phyloP scores from a whole-genome alignment of 176 grass and related monocot genomes.

The Carex cristatella region DNA sequence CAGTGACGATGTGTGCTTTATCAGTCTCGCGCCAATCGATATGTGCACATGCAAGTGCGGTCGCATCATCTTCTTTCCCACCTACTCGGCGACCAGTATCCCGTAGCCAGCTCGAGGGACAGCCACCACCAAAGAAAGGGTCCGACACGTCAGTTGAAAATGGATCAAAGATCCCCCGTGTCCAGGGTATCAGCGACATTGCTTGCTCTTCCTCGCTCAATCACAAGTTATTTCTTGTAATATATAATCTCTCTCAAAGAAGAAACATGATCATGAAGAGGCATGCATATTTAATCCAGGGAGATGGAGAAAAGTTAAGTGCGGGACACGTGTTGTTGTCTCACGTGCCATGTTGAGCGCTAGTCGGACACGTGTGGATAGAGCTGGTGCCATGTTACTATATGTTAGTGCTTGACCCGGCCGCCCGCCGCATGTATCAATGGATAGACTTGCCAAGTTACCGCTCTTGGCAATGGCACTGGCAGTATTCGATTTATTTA shows the following conservation, averaged over 20 bases:
- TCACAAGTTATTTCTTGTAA: neutral
- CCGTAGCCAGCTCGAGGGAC: neutral
- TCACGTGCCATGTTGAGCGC: neutral
- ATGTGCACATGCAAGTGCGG: constrained; percentile 26
- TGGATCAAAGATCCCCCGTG: constrained; percentile 34
- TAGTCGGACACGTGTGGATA: neutral
- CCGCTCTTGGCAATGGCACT: too few species aligned
- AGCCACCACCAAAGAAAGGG: neutral
- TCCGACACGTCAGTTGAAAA: constrained; percentile 32
- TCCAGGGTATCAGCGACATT: constrained; percentile 32
- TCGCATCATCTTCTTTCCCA: constrained; percentile 22
- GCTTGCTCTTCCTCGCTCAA: neutral
- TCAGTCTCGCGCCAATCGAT: constrained; percentile 43
- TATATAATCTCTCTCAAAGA: neutral
- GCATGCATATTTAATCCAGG: neutral
- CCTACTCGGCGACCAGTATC: constrained; percentile 6
- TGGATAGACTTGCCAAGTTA: neutral
- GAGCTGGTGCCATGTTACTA: neutral
- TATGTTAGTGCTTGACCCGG: neutral
- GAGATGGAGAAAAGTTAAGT: neutral
- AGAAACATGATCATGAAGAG: neutral
- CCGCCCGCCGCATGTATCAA: neutral
- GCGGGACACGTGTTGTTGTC: neutral
- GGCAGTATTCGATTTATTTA: too few species aligned
- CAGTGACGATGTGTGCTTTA: constrained; percentile 36